Percentiles rank a stretch among this genome's conserved stretches.
These are phyloP conservation scores for Tripterygium wilfordii DNA, from an alignment of 177 flowering plant species.

Conservation along the genomic window DNA sequence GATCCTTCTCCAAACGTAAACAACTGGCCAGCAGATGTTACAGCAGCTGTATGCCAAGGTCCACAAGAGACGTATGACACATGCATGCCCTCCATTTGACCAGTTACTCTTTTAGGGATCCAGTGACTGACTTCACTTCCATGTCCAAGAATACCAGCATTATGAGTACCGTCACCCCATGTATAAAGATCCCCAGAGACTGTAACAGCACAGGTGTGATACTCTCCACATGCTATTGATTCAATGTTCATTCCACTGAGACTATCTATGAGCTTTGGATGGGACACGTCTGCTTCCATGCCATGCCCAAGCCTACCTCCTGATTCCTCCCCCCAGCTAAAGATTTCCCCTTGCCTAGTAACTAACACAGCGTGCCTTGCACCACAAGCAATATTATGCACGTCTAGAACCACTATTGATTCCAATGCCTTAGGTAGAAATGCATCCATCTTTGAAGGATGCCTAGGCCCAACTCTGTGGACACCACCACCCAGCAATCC, in stretches of 20 bases:
- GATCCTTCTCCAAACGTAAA: slow-evolving; percentile 91
- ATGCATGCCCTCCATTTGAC: slow-evolving; percentile 50
- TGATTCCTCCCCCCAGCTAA: slow-evolving; percentile 80
- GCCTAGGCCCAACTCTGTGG: slow-evolving; percentile 24
- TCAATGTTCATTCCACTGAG: slow-evolving; percentile 51
- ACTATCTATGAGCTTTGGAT: slow-evolving; percentile 45
- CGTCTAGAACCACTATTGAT: slow-evolving; percentile 64
- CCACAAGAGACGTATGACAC: slow-evolving; percentile 73
- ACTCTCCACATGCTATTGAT: slow-evolving; percentile 75
- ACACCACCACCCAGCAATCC: slow-evolving; percentile 59
- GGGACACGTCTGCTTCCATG: slow-evolving; percentile 35
- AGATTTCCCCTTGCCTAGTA: slow-evolving; percentile 68
- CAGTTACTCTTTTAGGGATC: slow-evolving; percentile 65
- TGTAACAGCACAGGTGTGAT: slow-evolving; percentile 78
- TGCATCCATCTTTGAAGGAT: slow-evolving; percentile 36
- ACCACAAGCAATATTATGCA: slow-evolving; percentile 68
- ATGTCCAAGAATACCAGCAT: slow-evolving; percentile 68
- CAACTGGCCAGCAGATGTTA: slow-evolving; percentile 60
- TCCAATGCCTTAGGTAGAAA: slow-evolving; percentile 61
- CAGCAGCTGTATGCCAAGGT: slow-evolving; percentile 75
- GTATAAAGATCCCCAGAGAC: slow-evolving; percentile 66
- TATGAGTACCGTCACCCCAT: slow-evolving; percentile 75
- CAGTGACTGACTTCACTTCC: slow-evolving; percentile 65
- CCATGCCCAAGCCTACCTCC: slow-evolving; percentile 93
- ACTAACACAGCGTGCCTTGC: slow-evolving; percentile 62